Conservation (phyloP, 768 basidiomycete species). For the Boletales sp. region DNA sequence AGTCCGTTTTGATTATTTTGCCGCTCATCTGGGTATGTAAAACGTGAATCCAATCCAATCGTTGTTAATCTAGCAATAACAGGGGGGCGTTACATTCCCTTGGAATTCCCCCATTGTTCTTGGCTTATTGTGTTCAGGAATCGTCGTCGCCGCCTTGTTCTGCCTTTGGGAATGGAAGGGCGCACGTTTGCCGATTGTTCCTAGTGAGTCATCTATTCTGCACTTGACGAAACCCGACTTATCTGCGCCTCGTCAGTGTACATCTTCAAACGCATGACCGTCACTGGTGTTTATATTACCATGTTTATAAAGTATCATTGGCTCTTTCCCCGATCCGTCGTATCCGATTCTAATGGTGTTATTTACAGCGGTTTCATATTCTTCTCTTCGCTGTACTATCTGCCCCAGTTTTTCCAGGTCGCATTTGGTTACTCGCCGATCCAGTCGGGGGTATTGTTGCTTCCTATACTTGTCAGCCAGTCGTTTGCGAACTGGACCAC, state of each 20-base stretch:
- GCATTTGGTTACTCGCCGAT: constrained; percentile 65
- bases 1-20: constrained; percentile 60
- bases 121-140: constrained; percentile 53
- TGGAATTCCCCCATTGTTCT: constrained; percentile 69
- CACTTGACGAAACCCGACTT: background rate
- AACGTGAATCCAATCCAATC: background rate
- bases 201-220: constrained; percentile 41
- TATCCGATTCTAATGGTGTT: background rate
- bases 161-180: constrained; percentile 72
- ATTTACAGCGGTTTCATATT: constrained; percentile 53
- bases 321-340: background rate
- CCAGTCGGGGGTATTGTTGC: constrained; percentile 58
- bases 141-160: constrained; percentile 53
- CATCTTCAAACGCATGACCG: constrained; percentile 66
- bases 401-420: constrained; percentile 76
- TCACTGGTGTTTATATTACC: constrained; percentile 62
- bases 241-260: constrained; percentile 43
- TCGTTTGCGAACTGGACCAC: constrained; percentile 54
- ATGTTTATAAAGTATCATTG: constrained; percentile 61
- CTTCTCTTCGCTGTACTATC: constrained; percentile 64
- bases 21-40: constrained; percentile 66
- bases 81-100: constrained; percentile 72
- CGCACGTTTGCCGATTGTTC: constrained; percentile 67
- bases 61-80: constrained; percentile 1
- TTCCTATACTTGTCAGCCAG: constrained; percentile 67